A percentile compares a stretch with the other conserved stretches of the same genome.
These are phyloP conservation scores for Ophidiomyces ophidiicola DNA, from an alignment of 2,329 filamentous ascomycete species.

Conservation along the genomic window DNA sequence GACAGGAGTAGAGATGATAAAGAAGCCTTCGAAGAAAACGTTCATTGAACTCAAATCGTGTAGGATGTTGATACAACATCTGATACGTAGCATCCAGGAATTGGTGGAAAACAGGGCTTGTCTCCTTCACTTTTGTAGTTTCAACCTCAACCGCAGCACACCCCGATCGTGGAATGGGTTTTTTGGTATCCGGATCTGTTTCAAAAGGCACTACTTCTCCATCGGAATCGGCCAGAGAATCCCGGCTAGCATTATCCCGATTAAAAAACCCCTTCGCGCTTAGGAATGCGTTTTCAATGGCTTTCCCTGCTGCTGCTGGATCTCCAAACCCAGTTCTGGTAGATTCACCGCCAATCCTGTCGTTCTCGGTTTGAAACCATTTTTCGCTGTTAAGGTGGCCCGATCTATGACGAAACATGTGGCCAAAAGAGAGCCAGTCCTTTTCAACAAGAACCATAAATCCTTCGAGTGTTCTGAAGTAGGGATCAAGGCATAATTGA, in stretches of 20 bases:
- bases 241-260: slow-evolving; percentile 57
- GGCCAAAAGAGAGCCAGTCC: slow-evolving; percentile 94
- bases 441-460: slow-evolving; percentile 94
- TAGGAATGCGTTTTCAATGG: slow-evolving; percentile 71
- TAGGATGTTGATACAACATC: slow-evolving; percentile 70
- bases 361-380: slow-evolving; percentile 83
- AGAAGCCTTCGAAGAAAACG: slow-evolving; percentile 77
- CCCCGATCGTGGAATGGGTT: slow-evolving; percentile 27
- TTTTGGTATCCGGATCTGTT: slow-evolving; percentile 29
- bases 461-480: slow-evolving; percentile 84
- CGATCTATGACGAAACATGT: slow-evolving; percentile 91
- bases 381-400: slow-evolving; percentile 82
- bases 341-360: slow-evolving; percentile 50
- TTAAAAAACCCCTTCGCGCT: slow-evolving; percentile 86
- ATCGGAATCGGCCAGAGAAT: slow-evolving; percentile 52
- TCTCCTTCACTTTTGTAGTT: slow-evolving; percentile 67
- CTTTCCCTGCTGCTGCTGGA: slow-evolving; percentile 47
- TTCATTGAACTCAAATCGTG: slow-evolving; percentile 91
- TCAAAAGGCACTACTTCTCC: slow-evolving; percentile 41
- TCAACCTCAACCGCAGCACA: slow-evolving; percentile 44
- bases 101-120: slow-evolving; percentile 93
- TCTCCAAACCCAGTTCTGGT: slow-evolving; percentile 30
- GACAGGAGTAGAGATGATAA: slow-evolving; percentile 90
- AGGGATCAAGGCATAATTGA: slow-evolving; percentile 89
- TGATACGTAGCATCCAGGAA: slow-evolving; percentile 94